These are phyloP conservation scores for Plasmodium coatneyi DNA, from an alignment of 169 alveolate genomes.

Conservation along the genomic window DNA sequence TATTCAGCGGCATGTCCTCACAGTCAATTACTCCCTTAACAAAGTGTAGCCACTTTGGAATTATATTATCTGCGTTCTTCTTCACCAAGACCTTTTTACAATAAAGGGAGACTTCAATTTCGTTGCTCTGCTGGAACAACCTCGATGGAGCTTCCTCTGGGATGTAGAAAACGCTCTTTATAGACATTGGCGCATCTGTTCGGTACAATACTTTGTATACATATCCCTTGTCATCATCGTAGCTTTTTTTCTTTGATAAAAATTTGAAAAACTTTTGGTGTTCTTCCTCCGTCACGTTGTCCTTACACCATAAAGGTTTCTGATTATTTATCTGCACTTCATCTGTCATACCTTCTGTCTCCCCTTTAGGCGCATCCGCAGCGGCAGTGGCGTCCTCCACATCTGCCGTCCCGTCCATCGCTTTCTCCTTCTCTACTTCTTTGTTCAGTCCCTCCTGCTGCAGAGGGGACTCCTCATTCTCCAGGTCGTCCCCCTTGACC, in stretches of 20 bases:
- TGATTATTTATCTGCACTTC: slow-evolving; percentile 86
- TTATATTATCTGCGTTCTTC: slow-evolving; percentile 91
- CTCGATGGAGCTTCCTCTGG: slow-evolving; percentile 94
- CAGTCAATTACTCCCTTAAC: slow-evolving; percentile 98
- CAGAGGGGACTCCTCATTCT: neutral
- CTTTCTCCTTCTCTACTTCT: neutral
- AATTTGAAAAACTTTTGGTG: slow-evolving; percentile 91
- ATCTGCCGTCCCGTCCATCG: slow-evolving; percentile 78
- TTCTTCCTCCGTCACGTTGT: slow-evolving; percentile 93
- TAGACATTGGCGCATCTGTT: slow-evolving; percentile 95
- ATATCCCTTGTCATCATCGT: slow-evolving; percentile 82
- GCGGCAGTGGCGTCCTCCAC: slow-evolving; percentile 22
- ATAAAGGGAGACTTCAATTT: slow-evolving; percentile 90
- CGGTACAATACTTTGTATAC: slow-evolving; percentile 89
- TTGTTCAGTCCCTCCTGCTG: neutral
- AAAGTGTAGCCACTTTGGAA: slow-evolving; percentile 96
- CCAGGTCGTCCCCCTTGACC: neutral
- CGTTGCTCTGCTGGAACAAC: slow-evolving; percentile 87
- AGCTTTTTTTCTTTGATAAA: slow-evolving; percentile 75
- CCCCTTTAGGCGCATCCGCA: neutral
- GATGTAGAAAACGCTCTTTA: slow-evolving; percentile 90
- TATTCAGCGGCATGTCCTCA: slow-evolving; percentile 97
- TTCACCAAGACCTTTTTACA: slow-evolving; percentile 93
- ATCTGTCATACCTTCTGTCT: slow-evolving; percentile 78
- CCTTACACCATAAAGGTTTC: slow-evolving; percentile 90